Evolutionary conservation across 1,139 yeast genomes (phyloP).

Genomic region (Meyerozyma guilliermondii): DNA sequence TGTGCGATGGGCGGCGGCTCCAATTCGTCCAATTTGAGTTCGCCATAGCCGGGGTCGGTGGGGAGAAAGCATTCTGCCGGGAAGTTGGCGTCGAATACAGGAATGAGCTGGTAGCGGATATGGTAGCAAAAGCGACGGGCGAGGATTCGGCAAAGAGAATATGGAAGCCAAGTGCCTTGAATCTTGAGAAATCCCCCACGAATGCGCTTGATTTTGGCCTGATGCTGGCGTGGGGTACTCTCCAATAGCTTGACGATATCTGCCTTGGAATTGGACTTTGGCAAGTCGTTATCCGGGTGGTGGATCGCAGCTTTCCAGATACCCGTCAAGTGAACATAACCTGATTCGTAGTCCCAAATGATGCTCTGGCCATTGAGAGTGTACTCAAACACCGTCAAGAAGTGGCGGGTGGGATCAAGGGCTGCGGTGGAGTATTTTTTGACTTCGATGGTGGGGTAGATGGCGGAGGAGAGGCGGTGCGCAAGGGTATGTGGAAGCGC

Average conservation of each 20-base stretch:
- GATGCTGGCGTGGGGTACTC: constrained; percentile 64
- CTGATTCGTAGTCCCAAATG: constrained; percentile 86
- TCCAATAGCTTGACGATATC: constrained; percentile 74
- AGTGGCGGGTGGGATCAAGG: constrained; percentile 50
- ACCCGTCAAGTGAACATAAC: constrained; percentile 87
- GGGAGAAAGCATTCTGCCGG: constrained; percentile 69
- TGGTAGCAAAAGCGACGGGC: constrained; percentile 76
- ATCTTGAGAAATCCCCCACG: constrained; percentile 90
- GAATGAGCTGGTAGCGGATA: constrained; percentile 71
- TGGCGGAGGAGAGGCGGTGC: constrained; percentile 18
- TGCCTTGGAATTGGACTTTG: constrained; percentile 49
- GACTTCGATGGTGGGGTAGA: constrained; percentile 40
- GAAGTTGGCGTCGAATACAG: constrained; percentile 73
- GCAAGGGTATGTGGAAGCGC: constrained; percentile 23
- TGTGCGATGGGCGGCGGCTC: constrained; percentile 3
- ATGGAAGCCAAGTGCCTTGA: constrained; percentile 95
- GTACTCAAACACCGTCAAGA: constrained; percentile 71
- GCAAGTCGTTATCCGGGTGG: neutral
- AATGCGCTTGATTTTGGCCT: constrained; percentile 62
- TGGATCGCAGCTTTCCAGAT: constrained; percentile 68
- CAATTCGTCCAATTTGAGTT: constrained; percentile 38
- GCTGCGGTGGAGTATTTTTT: constrained; percentile 76
- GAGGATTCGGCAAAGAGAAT: constrained; percentile 57
- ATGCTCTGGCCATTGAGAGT: constrained; percentile 61
- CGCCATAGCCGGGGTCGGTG: constrained; percentile 63